Conservation (phyloP, 805 yeast genomes). For the Starmerella gropengiesseri region DNA sequence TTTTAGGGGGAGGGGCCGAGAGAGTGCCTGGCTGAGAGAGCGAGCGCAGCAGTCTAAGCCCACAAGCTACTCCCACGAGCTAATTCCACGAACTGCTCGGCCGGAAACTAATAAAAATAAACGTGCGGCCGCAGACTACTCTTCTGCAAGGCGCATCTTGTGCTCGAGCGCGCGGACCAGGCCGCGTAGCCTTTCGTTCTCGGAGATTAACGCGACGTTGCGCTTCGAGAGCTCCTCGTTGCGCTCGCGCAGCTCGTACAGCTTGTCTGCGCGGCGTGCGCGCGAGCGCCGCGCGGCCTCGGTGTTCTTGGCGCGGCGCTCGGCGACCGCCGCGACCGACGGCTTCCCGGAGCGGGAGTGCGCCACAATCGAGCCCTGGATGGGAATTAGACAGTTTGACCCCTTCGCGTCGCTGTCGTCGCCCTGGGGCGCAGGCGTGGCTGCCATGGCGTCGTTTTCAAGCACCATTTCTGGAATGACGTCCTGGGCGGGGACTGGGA, state of each 20-base stretch:
- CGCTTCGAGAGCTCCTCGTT: conserved; percentile 6
- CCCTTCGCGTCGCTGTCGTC: background rate
- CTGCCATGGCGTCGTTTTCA: conserved; percentile 7
- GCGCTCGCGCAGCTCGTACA: conserved; percentile 11
- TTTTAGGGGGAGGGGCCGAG: no score
- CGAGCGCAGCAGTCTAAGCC: no score
- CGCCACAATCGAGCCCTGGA: conserved; percentile 16
- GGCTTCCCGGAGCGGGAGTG: conserved; percentile 14
- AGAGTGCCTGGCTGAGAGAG: no score
- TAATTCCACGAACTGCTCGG: no score
- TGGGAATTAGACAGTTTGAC: conserved; percentile 11
- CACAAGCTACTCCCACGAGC: no score
- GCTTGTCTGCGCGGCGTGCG: conserved; percentile 42
- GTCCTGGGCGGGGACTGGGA: conserved; percentile 19
- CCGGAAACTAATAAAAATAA: no score
- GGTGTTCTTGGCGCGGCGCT: conserved; percentile 75
- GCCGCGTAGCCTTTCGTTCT: conserved; percentile 9
- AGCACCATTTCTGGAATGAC: conserved; percentile 19
- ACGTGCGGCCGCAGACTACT: no score
- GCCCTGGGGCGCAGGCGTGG: background rate
- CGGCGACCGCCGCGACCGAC: conserved; percentile 15
- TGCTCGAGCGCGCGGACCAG: conserved; percentile 10
- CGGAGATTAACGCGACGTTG: conserved; percentile 8
- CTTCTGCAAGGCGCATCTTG: background rate
- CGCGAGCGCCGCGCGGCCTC: conserved; percentile 89